phyloP scores from a whole-genome alignment of 306 rosid species.

The Begonia fuchsioides region DNA sequence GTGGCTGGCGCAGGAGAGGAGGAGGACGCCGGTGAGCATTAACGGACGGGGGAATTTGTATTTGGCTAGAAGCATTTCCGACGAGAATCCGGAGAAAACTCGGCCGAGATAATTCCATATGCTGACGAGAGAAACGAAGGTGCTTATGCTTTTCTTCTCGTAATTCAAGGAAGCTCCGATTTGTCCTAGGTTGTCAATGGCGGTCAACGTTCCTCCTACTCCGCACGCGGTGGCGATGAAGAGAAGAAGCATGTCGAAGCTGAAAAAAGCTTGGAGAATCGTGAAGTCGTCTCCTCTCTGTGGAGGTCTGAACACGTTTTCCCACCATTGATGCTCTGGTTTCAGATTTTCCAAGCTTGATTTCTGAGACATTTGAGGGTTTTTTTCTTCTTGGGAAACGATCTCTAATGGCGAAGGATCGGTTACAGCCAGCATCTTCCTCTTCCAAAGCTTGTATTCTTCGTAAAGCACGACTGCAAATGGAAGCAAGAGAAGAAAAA shows the following conservation, averaged over 20 bases:
- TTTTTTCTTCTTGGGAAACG: slow-evolving; percentile 10
- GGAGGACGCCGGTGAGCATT: slow-evolving; percentile 27
- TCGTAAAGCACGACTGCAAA: slow-evolving; percentile 32
- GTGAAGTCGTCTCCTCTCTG: slow-evolving; percentile 42
- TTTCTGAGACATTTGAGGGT: not conserved
- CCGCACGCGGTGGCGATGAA: slow-evolving; percentile 39
- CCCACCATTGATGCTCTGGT: slow-evolving; percentile 20
- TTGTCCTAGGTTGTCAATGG: slow-evolving; percentile 44
- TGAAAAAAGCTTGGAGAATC: slow-evolving; percentile 49
- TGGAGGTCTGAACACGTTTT: slow-evolving; percentile 30
- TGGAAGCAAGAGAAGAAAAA: slow-evolving; percentile 46
- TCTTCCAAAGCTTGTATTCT: slow-evolving; percentile 17
- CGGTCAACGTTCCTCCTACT: slow-evolving; percentile 40
- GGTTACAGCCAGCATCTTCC: not conserved
- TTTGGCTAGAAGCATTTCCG: slow-evolving; percentile 20
- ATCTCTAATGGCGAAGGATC: slow-evolving; percentile 9
- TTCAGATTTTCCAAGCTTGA: too few species aligned
- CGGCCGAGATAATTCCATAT: slow-evolving; percentile 47
- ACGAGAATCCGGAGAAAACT: slow-evolving; percentile 32
- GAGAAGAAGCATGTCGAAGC: slow-evolving; percentile 39
- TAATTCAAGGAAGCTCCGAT: slow-evolving; percentile 36
- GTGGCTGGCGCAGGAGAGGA: slow-evolving; percentile 34
- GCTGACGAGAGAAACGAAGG: slow-evolving; percentile 47
- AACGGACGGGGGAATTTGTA: slow-evolving; percentile 36
- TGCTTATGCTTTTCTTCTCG: slow-evolving; percentile 29